Conservation (phyloP, 2,329 filamentous ascomycete species). For the Colletotrichum sp. region DNA sequence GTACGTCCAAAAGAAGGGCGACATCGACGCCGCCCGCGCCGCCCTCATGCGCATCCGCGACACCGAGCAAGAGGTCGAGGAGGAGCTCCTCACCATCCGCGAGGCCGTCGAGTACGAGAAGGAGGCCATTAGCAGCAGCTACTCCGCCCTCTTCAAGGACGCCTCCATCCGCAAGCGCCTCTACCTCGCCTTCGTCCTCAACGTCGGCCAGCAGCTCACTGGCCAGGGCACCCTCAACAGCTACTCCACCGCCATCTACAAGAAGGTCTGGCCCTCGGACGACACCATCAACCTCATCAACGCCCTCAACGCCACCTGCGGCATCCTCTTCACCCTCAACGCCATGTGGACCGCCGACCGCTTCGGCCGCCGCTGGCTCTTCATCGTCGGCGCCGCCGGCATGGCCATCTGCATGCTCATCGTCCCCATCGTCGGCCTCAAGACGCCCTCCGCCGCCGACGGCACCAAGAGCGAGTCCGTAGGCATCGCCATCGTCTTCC, state of each 20-base stretch:
- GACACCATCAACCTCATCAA: constrained; percentile 75
- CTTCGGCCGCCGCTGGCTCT: constrained; percentile 72
- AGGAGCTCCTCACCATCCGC: constrained; percentile 68
- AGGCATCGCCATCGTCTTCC: constrained; percentile 71
- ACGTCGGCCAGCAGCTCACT: constrained; percentile 74
- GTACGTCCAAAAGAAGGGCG: constrained; percentile 66
- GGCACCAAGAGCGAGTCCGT: constrained; percentile 63
- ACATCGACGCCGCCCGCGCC: constrained; percentile 63
- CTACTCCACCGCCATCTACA: constrained; percentile 77
- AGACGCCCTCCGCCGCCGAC: constrained; percentile 56
- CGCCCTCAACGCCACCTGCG: constrained; percentile 75
- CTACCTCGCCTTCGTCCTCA: constrained; percentile 68
- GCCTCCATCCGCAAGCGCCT: constrained; percentile 71
- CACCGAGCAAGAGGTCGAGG: constrained; percentile 69
- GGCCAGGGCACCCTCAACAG: constrained; percentile 76
- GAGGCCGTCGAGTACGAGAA: constrained; percentile 76
- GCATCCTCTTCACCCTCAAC: constrained; percentile 76
- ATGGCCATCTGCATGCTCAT: constrained; percentile 76
- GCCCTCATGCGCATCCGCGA: constrained; percentile 67
- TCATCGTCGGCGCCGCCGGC: constrained; percentile 71
- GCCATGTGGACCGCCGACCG: constrained; percentile 76
- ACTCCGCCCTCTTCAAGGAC: constrained; percentile 73
- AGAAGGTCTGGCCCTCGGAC: constrained; percentile 67
- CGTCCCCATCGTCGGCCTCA: constrained; percentile 50
- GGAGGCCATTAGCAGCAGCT: constrained; percentile 66